phyloP scores from a whole-genome alignment of 2,329 filamentous ascomycete species.

The Cryphonectria parasitica region DNA sequence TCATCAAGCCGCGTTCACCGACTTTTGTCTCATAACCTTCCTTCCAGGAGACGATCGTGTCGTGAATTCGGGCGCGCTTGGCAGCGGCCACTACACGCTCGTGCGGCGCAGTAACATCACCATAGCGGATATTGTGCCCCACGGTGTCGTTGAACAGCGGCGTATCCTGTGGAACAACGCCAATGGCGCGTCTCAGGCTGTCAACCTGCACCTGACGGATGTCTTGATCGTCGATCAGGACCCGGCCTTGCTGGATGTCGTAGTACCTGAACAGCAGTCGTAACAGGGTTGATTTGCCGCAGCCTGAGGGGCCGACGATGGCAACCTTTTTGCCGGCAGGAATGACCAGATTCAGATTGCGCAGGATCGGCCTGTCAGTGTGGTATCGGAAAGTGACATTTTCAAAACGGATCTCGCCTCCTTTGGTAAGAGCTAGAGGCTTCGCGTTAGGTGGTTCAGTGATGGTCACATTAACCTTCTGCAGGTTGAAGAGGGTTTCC shows the following conservation, averaged over 20 bases:
- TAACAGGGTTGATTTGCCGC: conserved; percentile 93
- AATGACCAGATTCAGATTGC: conserved; percentile 83
- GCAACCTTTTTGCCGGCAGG: conserved; percentile 96
- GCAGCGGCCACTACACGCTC: conserved; percentile 79
- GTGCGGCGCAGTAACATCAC: conserved; percentile 73
- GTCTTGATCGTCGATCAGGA: conserved; percentile 92
- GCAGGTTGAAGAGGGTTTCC: conserved; percentile 96
- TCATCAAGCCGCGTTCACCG: conserved; percentile 95
- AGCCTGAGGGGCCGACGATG: conserved; percentile 91
- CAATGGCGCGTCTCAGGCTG: conserved; percentile 82
- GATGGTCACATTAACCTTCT: conserved; percentile 92
- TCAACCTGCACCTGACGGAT: conserved; percentile 81
- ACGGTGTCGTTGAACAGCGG: conserved; percentile 97
- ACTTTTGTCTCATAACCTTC: conserved; percentile 92
- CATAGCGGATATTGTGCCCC: conserved; percentile 93
- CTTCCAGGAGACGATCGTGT: conserved; percentile 77
- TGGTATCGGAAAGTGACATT: conserved; percentile 92
- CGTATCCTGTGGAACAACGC: conserved; percentile 96
- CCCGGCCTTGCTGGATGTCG: conserved; percentile 81
- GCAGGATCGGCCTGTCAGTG: conserved; percentile 82
- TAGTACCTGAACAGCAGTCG: conserved; percentile 93
- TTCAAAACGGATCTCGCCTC: conserved; percentile 91
- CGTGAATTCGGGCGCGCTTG: conserved; percentile 80
- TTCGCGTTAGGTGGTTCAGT: conserved; percentile 76
- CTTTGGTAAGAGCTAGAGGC: conserved; percentile 70